These are phyloP conservation scores for Uronychia binucleata DNA, from an alignment of 73 alveolate species.

Conservation along the genomic window DNA sequence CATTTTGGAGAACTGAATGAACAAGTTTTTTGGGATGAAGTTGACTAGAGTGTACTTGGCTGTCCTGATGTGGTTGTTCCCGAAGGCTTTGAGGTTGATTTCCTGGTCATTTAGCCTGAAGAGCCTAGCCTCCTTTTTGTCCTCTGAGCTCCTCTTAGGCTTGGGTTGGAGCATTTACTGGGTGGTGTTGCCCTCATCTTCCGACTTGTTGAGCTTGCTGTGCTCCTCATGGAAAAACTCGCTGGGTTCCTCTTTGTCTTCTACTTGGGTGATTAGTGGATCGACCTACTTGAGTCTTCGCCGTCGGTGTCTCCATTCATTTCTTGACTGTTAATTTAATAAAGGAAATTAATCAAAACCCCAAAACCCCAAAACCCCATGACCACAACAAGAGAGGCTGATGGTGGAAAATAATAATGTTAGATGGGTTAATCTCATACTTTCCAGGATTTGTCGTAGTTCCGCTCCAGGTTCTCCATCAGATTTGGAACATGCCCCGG, in stretches of 20 bases:
- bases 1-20: conserved; percentile 81
- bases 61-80: conserved; percentile 40
- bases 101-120: background rate
- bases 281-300: conserved; percentile 18
- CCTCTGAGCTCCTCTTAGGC: background rate
- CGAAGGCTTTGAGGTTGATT: background rate
- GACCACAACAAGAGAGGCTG: too few relatives aligned
- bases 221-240: background rate
- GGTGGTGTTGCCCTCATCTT: background rate
- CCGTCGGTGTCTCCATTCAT: conserved; percentile 16
- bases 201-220: background rate
- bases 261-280: background rate
- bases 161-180: background rate
- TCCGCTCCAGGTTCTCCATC: conserved; percentile 19
- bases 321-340: conserved; percentile 27
- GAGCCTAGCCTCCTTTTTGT: background rate
- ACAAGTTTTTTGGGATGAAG: conserved; percentile 67
- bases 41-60: conserved; percentile 57
- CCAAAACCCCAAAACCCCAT: too few relatives aligned
- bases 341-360: too few relatives aligned
- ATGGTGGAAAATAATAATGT: too few relatives aligned
- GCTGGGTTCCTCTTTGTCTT: background rate
- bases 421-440: too few relatives aligned
- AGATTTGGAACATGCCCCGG: conserved; percentile 69
- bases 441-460: too few relatives aligned